Evolutionary conservation across 208 protist genomes (phyloP).

Genomic region (Trypanosoma rangeli): DNA sequence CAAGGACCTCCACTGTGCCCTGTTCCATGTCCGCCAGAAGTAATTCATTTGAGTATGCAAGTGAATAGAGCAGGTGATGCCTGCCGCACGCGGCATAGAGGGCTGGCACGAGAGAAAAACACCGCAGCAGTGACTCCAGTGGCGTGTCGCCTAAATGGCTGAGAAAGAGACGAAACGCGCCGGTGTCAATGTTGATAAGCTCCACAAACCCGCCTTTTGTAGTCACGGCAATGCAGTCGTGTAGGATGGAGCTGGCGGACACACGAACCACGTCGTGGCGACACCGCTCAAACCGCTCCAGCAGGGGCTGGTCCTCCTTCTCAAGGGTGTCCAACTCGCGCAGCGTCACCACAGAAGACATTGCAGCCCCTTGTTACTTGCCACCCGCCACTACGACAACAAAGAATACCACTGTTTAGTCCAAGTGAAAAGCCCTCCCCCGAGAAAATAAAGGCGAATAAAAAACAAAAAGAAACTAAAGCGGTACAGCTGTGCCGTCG

Average conservation of each 20-base stretch:
- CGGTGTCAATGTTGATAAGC: conserved; percentile 59
- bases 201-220: conserved; percentile 80
- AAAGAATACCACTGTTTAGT: background rate
- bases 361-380: conserved; percentile 8
- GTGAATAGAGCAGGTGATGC: conserved; percentile 63
- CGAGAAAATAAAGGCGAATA: conserved; percentile 16
- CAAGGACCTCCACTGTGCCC: conserved; percentile 49
- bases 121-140: conserved; percentile 63
- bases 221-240: conserved; percentile 60
- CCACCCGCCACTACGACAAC: background rate
- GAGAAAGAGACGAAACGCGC: conserved; percentile 79
- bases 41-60: conserved; percentile 86
- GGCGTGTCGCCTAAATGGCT: conserved; percentile 66
- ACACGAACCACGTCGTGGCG: conserved; percentile 65
- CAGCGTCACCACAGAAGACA: conserved; percentile 40
- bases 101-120: conserved; percentile 74
- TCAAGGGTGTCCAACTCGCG: conserved; percentile 51
- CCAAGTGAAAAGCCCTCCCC: background rate
- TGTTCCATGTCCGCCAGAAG: conserved; percentile 62
- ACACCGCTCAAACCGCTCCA: conserved; percentile 67
- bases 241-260: conserved; percentile 43
- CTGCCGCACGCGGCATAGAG: conserved; percentile 29
- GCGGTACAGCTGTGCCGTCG: background rate
- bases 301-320: conserved; percentile 40
- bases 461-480: conserved; percentile 1